These are phyloP conservation scores for Aspergillus sp. DNA, from an alignment of 2,329 filamentous ascomycete genomes.

Conservation along the genomic window DNA sequence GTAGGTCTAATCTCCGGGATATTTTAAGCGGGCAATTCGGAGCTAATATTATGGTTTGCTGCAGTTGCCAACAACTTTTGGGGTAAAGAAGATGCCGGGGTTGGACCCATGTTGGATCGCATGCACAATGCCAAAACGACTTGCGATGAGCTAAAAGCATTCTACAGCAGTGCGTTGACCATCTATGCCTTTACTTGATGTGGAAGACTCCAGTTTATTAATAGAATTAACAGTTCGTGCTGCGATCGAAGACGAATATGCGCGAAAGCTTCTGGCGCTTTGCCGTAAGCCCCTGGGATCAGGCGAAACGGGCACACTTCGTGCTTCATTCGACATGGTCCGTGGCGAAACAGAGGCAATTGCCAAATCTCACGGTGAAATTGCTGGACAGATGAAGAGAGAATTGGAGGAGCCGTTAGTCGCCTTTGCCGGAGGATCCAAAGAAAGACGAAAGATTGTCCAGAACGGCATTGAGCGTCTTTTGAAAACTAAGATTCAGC, in stretches of 20 bases:
- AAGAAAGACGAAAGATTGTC: slow-evolving; percentile 93
- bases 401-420: slow-evolving; percentile 90
- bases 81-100: slow-evolving; percentile 97
- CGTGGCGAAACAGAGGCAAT: slow-evolving; percentile 87
- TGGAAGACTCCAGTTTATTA: slow-evolving; percentile 2
- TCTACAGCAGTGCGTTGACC: slow-evolving; percentile 67
- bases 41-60: slow-evolving; percentile 3
- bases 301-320: slow-evolving; percentile 77
- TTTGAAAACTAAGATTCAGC: slow-evolving; percentile 86
- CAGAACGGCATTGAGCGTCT: slow-evolving; percentile 92
- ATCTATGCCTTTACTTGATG: too few relatives aligned
- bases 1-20: slow-evolving; percentile 37
- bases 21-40: neutral
- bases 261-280: slow-evolving; percentile 79
- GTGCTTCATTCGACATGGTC: slow-evolving; percentile 78
- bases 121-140: slow-evolving; percentile 94
- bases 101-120: slow-evolving; percentile 83
- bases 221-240: slow-evolving; percentile 61
- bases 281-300: slow-evolving; percentile 87
- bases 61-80: slow-evolving; percentile 97
- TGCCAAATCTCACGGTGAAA: slow-evolving; percentile 86
- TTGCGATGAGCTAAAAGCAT: slow-evolving; percentile 85
- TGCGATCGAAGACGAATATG: slow-evolving; percentile 93
- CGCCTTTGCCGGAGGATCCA: slow-evolving; percentile 91
- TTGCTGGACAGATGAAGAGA: slow-evolving; percentile 90